These are phyloP conservation scores for Phlebiopsis flavidoalba DNA, from an alignment of 768 basidiomycete genomes.

Conservation along the genomic window DNA sequence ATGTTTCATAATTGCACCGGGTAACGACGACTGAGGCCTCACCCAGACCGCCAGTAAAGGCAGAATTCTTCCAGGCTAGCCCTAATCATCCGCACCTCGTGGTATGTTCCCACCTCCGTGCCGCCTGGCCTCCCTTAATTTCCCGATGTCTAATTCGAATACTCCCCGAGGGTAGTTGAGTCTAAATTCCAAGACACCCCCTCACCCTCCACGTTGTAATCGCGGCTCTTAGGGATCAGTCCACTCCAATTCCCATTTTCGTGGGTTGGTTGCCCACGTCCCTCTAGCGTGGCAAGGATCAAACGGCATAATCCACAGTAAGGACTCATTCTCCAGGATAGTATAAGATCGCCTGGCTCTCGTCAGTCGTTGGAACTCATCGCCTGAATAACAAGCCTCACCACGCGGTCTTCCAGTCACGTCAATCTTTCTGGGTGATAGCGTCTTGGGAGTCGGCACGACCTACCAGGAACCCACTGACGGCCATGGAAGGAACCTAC, in stretches of 20 bases:
- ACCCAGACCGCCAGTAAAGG: constrained; percentile 79
- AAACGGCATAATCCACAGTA: constrained; percentile 81
- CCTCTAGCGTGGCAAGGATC: too few relatives aligned
- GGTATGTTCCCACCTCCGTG: constrained; percentile 35
- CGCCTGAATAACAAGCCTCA: constrained; percentile 76
- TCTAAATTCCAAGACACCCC: too few relatives aligned
- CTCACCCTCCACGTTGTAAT: constrained; percentile 36
- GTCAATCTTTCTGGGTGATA: constrained; percentile 30
- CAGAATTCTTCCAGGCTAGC: constrained; percentile 81
- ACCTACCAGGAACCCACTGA: constrained; percentile 49
- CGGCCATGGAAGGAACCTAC: constrained; percentile 28
- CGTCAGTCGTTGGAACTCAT: constrained; percentile 77
- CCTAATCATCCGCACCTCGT: constrained; percentile 46
- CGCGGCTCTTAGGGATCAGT: constrained; percentile 82
- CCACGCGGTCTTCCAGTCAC: constrained; percentile 12
- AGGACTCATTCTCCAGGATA: constrained; percentile 75
- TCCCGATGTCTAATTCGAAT: too few relatives aligned
- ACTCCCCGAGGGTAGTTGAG: too few relatives aligned
- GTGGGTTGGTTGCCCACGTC: too few relatives aligned
- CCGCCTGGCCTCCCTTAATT: too few relatives aligned
- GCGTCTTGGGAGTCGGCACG: constrained; percentile 44
- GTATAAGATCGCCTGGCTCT: too few relatives aligned
- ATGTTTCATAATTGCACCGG: constrained; percentile 59
- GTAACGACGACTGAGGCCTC: constrained; percentile 60
- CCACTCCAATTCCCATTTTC: too few relatives aligned